A percentile compares a stretch with the other conserved stretches of the same genome.
Evolutionary conservation across 805 yeast species (phyloP).

Genomic region (Candida ulmi): DNA sequence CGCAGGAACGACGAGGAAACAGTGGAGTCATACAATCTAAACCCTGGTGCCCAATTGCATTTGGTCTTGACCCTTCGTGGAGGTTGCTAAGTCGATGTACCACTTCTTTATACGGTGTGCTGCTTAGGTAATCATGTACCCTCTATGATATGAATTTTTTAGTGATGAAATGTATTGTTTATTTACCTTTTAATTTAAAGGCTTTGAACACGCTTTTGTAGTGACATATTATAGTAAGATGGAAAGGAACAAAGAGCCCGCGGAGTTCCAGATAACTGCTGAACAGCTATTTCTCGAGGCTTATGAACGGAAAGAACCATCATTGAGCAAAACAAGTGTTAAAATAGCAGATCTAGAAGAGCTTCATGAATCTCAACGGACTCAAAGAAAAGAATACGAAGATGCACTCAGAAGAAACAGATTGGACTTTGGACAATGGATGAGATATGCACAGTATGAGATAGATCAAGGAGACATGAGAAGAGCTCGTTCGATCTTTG

Average conservation of each 20-base stretch:
- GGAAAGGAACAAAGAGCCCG: constrained; percentile 37
- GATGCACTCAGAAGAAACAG: constrained; percentile 82
- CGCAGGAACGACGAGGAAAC: constrained; percentile 68
- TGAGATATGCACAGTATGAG: constrained; percentile 88
- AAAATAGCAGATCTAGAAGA: constrained; percentile 75
- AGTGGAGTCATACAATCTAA: constrained; percentile 65
- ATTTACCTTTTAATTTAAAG: not conserved
- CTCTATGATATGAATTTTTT: not conserved
- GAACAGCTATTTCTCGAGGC: constrained; percentile 62
- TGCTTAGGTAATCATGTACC: not conserved
- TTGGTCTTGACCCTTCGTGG: constrained; percentile 91
- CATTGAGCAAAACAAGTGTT: constrained; percentile 35
- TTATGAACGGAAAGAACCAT: constrained; percentile 39
- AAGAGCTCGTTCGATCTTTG: constrained; percentile 83
- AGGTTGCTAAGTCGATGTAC: constrained; percentile 49
- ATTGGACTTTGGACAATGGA: constrained; percentile 81
- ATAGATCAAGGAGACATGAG: constrained; percentile 68
- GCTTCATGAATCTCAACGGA: constrained; percentile 63
- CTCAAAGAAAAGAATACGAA: constrained; percentile 79
- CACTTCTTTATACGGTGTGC: too few relatives aligned
- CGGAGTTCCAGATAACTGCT: constrained; percentile 55
- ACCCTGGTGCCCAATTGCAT: constrained; percentile 83
- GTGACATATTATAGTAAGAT: not conserved
- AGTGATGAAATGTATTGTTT: too few relatives aligned
- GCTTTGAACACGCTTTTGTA: too few relatives aligned